Evolutionary conservation across 2,329 filamentous ascomycete genomes (phyloP).

Genomic region (Colletotrichum orchidophilum): DNA sequence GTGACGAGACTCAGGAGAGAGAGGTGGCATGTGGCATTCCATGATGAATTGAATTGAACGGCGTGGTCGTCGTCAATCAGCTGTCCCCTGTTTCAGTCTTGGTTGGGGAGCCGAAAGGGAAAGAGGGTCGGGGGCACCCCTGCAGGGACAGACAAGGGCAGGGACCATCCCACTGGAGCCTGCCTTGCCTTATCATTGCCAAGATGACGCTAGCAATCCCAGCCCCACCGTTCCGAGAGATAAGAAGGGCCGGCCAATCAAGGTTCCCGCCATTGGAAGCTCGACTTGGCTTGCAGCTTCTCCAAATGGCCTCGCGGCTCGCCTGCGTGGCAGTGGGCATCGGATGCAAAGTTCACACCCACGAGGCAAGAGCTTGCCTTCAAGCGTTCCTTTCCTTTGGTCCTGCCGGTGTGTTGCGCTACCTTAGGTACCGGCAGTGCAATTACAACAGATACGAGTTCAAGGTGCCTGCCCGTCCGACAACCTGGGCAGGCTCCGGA

Average conservation of each 20-base stretch:
- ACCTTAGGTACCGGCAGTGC: no score
- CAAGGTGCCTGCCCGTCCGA: no score
- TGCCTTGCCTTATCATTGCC: slow-evolving; percentile 32
- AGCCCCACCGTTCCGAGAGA: slow-evolving; percentile 27
- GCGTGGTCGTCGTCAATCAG: neutral
- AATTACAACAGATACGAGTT: no score
- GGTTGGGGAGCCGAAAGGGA: neutral
- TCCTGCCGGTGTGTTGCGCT: no score
- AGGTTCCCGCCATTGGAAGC: neutral
- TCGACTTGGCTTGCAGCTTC: slow-evolving; percentile 7
- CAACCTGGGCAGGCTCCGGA: neutral
- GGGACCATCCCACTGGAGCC: slow-evolving; percentile 3
- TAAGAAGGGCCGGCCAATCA: slow-evolving; percentile 29
- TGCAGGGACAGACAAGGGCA: neutral
- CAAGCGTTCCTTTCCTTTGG: slow-evolving; percentile 22
- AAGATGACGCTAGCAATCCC: slow-evolving; percentile 4
- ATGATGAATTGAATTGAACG: neutral
- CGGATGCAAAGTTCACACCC: neutral
- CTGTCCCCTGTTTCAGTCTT: neutral
- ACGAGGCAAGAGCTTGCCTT: slow-evolving; percentile 3
- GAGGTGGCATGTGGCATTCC: neutral
- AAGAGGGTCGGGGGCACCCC: slow-evolving; percentile 9
- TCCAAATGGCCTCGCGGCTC: slow-evolving; percentile 16
- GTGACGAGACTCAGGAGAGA: no score
- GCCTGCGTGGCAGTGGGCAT: neutral